Percentiles rank a stretch among this genome's conserved stretches.
phyloP scores from a whole-genome alignment of 108 stramenopile species.

The Pseudonitzschia pungens region DNA sequence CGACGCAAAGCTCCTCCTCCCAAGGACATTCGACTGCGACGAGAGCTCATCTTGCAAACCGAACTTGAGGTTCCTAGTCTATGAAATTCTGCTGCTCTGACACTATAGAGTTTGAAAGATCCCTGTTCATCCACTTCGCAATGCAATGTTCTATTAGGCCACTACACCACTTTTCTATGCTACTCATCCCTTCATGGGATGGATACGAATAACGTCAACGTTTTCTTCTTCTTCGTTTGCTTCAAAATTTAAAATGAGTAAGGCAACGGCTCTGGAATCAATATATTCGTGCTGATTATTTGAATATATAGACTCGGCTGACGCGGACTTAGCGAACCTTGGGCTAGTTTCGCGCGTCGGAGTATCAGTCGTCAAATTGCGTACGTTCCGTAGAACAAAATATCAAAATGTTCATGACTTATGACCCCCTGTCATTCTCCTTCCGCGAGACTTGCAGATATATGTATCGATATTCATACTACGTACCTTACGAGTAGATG shows the following conservation, averaged over 20 bases:
- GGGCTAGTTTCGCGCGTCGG: not conserved
- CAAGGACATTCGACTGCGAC: constrained; percentile 32
- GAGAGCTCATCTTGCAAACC: constrained; percentile 7
- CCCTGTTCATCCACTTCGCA: no score
- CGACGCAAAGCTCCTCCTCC: constrained; percentile 29
- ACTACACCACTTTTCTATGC: no score
- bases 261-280: not conserved
- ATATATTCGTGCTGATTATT: not conserved
- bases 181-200: not conserved
- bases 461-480: not conserved
- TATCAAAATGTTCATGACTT: no score
- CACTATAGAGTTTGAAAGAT: no score
- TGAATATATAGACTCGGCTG: not conserved
- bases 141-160: no score
- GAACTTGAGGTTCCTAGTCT: not conserved
- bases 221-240: not conserved
- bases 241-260: not conserved
- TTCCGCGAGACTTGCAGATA: not conserved
- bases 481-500: no score
- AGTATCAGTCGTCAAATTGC: not conserved
- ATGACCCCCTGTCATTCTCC: no score
- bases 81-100: no score
- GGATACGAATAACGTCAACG: no score
- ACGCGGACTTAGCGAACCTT: not conserved
- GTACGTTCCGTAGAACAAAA: not conserved